Evolutionary conservation across 768 basidiomycete genomes (phyloP), one percentile per base, ranked within the genome.

Genomic region (Termitomyces titanicus): DNA sequence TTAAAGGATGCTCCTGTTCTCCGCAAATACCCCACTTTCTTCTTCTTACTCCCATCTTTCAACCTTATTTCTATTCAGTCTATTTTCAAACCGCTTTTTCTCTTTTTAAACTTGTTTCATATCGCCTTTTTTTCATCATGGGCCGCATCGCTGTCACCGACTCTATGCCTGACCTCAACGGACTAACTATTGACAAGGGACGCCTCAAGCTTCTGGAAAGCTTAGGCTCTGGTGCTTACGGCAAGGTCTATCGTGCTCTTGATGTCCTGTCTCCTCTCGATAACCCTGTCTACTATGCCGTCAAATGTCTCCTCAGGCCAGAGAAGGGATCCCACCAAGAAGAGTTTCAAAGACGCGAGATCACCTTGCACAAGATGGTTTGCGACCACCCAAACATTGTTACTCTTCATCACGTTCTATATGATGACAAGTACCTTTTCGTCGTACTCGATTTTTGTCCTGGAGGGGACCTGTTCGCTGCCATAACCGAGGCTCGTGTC

Each of bases 161-260:
- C 37, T 63, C 67, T 34, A 72, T 80, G 64, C 82, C 80, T 57
- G 72, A 83, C 60, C 78, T 84, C 62, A 70, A 77, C 44, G 81
- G 80, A 50, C 65, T 68, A 47, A 61, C 66, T 50, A 74, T 92
- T 63, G 81, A 83, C 69, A 71, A 78, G 57, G 83, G 82, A 58
- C 82, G 79, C 55, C 79, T 88, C 64, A 75, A 77, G 61, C 77
- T 94, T 60, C 66, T 81, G 56, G 77, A 82, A 56, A 74, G 77
- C 51, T 75, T 94, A 53, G 92, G 89, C 48, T 75, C 82, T 46
- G 92, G 92, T 20, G 83, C 87, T 10, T 91, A 88, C 55, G 88
- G 89, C 55, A 80, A 83, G 45, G 89, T 93, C 61, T 92, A 92
- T 71, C 78, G 80, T 51, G 90, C 88, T 27, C 66, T 84, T 47